A percentile compares a stretch with the other conserved stretches of the same genome.
phyloP scores from a whole-genome alignment of 139 green algal genomes.

The Tetraselmis striata region DNA sequence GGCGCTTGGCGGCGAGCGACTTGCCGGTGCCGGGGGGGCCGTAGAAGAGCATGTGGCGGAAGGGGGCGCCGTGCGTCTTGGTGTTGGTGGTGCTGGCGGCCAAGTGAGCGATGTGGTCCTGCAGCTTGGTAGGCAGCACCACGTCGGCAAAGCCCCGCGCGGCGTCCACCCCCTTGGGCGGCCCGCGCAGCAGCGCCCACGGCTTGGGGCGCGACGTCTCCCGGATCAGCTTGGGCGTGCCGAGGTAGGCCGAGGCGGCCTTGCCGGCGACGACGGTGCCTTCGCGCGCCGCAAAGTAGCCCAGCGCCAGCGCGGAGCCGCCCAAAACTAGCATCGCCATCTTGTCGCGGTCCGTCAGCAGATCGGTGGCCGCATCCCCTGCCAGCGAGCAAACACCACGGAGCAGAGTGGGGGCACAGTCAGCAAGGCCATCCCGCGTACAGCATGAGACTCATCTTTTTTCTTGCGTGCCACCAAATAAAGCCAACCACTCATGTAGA shows the following conservation, averaged over 20 bases:
- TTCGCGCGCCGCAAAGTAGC: conserved; percentile 48
- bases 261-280: conserved; percentile 62
- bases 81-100: conserved; percentile 86
- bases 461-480: too few species aligned
- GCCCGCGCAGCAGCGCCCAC: conserved; percentile 17
- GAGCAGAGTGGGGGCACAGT: neutral
- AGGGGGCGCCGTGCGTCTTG: conserved; percentile 83
- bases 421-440: too few species aligned
- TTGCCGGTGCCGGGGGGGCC: conserved; percentile 86
- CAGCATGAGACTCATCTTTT: too few species aligned
- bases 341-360: conserved; percentile 79
- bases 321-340: conserved; percentile 64
- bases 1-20: conserved; percentile 92
- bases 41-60: conserved; percentile 94
- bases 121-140: conserved; percentile 68
- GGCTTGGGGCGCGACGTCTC: conserved; percentile 45
- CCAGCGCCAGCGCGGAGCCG: conserved; percentile 63
- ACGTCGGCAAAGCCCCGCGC: conserved; percentile 82
- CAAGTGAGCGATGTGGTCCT: conserved; percentile 80
- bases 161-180: conserved; percentile 37
- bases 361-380: conserved; percentile 43
- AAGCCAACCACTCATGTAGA: too few species aligned
- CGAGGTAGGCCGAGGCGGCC: conserved; percentile 72
- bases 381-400: neutral
- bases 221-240: conserved; percentile 67